Evolutionary conservation across 2,329 filamentous ascomycete genomes (phyloP).

Genomic region (Aureobasidium melanogenum): DNA sequence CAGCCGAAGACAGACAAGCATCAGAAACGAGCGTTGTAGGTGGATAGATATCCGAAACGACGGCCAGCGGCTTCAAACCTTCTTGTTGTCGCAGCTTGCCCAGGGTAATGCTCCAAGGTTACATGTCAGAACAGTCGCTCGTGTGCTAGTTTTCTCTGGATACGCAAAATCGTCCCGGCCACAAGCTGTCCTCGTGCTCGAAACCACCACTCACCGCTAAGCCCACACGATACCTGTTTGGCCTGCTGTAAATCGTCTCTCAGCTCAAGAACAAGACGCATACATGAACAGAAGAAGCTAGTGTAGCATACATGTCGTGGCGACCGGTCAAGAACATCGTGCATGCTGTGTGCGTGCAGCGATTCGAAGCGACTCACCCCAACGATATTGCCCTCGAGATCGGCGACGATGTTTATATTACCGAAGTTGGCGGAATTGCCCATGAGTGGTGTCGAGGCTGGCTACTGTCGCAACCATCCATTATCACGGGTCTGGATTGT

Average conservation of each 20-base stretch:
- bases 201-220: background rate
- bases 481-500: conserved; percentile 84
- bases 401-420: conserved; percentile 97
- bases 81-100: background rate
- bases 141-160: background rate
- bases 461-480: conserved; percentile 83
- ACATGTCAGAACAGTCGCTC: background rate
- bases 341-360: conserved; percentile 93
- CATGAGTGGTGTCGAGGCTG: conserved; percentile 93
- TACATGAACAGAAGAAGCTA: conserved; percentile 5
- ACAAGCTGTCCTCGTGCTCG: background rate
- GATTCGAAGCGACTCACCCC: conserved; percentile 76
- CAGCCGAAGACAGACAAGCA: background rate
- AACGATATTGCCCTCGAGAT: conserved; percentile 94
- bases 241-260: background rate
- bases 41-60: conserved; percentile 2
- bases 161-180: background rate
- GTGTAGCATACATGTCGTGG: conserved; percentile 68
- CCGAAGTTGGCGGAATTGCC: conserved; percentile 80
- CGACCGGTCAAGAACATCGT: conserved; percentile 92
- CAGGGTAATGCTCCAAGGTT: background rate
- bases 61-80: background rate
- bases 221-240: background rate
- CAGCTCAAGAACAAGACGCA: background rate
- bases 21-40: background rate